Percentiles rank a stretch among this genome's conserved stretches.
Evolutionary conservation across 2,329 filamentous ascomycete species (phyloP).

Genomic region (Truncatella angustata): DNA sequence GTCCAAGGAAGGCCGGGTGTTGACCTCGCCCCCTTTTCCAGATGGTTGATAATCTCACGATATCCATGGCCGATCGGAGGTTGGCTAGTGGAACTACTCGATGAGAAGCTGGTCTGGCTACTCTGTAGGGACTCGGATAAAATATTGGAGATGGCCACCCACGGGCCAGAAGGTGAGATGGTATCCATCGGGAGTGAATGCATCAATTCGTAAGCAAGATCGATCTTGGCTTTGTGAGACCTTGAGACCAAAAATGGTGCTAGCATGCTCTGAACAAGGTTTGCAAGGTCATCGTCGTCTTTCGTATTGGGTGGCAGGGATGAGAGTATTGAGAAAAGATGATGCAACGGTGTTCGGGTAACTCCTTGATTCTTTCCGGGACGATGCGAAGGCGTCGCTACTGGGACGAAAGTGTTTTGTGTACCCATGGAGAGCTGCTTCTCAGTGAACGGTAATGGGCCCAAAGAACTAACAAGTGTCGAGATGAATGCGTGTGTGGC

Average conservation of each 20-base stretch:
- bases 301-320: conserved; percentile 44
- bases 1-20: conserved; percentile 45
- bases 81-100: conserved; percentile 37
- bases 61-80: conserved; percentile 65
- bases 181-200: conserved; percentile 45
- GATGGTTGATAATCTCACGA: conserved; percentile 64
- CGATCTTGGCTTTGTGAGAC: conserved; percentile 39
- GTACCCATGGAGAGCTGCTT: conserved; percentile 52
- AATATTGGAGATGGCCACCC: conserved; percentile 49
- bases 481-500: conserved; percentile 51
- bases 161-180: conserved; percentile 46
- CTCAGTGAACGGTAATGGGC: conserved; percentile 61
- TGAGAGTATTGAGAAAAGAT: conserved; percentile 62
- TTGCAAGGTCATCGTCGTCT: conserved; percentile 44
- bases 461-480: conserved; percentile 50
- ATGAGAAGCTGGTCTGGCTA: conserved; percentile 34
- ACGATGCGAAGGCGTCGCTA: conserved; percentile 65
- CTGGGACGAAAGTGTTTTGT: conserved; percentile 58
- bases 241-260: conserved; percentile 58
- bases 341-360: conserved; percentile 60
- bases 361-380: conserved; percentile 48
- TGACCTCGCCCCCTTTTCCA: conserved; percentile 58
- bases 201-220: conserved; percentile 51
- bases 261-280: conserved; percentile 51
- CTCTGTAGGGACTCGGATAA: conserved; percentile 42